Evolutionary conservation across 2,329 filamentous ascomycete species (phyloP).

Genomic region (Clarireedia monteithiana): DNA sequence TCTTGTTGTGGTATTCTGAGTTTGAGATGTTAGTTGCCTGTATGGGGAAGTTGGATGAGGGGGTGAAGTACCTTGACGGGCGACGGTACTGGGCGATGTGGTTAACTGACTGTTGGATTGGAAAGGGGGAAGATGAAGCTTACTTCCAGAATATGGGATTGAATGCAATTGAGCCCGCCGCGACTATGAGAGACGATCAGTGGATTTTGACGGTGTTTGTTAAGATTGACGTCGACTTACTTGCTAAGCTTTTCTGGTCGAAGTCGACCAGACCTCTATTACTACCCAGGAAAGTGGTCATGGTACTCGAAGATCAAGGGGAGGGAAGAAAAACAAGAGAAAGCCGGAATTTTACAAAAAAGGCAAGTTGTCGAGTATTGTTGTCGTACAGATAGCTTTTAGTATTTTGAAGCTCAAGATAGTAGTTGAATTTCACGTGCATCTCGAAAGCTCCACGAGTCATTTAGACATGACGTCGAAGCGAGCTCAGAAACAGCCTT

Average conservation of each 20-base stretch:
- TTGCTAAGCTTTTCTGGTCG: constrained; percentile 55
- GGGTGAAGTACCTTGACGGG: constrained; percentile 59
- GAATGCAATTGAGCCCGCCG: constrained; percentile 75
- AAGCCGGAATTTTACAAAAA: background rate
- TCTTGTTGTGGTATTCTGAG: constrained; percentile 82
- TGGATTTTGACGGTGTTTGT: constrained; percentile 16
- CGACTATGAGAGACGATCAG: constrained; percentile 47
- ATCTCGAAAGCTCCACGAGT: background rate
- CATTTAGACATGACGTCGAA: constrained; percentile 18
- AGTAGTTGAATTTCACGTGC: constrained; percentile 1
- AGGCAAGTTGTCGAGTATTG: background rate
- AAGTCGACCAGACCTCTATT: constrained; percentile 46
- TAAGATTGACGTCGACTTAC: constrained; percentile 39
- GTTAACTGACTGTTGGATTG: constrained; percentile 4
- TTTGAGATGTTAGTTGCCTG: constrained; percentile 12
- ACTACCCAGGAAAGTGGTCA: constrained; percentile 22
- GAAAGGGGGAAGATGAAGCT: constrained; percentile 33
- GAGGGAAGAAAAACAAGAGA: background rate
- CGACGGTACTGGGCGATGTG: constrained; percentile 57
- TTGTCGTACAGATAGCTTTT: background rate
- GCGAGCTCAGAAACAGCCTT: constrained; percentile 3
- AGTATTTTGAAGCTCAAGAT: background rate
- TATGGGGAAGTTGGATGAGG: constrained; percentile 6
- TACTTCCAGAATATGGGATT: constrained; percentile 99
- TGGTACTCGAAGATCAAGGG: constrained; percentile 8